These are phyloP conservation scores for Fusarium albidum DNA, from an alignment of 2,329 filamentous ascomycete genomes.

Conservation along the genomic window DNA sequence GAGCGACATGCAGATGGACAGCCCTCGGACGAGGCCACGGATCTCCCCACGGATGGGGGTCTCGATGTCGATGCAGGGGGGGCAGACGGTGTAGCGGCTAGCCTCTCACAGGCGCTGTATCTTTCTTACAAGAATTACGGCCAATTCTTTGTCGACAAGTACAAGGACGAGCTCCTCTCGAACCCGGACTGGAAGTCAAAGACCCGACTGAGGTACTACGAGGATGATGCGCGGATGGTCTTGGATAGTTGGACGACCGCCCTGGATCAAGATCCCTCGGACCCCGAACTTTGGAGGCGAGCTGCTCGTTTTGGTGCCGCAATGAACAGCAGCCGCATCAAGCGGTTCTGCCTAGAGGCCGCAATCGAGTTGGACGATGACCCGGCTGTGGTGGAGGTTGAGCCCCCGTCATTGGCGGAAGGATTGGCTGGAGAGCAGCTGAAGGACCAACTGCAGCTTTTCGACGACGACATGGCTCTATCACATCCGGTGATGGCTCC, in stretches of 20 bases:
- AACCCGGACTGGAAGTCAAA: constrained; percentile 59
- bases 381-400: constrained; percentile 67
- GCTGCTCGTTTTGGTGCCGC: constrained; percentile 66
- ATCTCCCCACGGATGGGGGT: constrained; percentile 56
- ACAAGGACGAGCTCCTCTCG: constrained; percentile 48
- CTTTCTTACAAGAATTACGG: constrained; percentile 96
- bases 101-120: constrained; percentile 87
- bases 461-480: constrained; percentile 64
- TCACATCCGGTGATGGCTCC: constrained; percentile 69
- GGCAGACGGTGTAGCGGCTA: constrained; percentile 79
- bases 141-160: constrained; percentile 82
- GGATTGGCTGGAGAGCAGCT: constrained; percentile 70
- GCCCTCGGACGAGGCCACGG: constrained; percentile 49
- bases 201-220: constrained; percentile 39
- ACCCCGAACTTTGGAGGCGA: constrained; percentile 71
- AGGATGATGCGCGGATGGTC: constrained; percentile 52
- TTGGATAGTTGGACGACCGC: constrained; percentile 66
- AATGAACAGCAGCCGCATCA: constrained; percentile 64
- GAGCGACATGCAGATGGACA: constrained; percentile 63
- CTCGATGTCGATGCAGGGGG: constrained; percentile 67
- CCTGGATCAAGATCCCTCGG: constrained; percentile 71
- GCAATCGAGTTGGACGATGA: constrained; percentile 74
- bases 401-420: constrained; percentile 70
- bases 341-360: constrained; percentile 70
- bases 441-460: constrained; percentile 60